A percentile compares a stretch with the other conserved stretches of the same genome.
Conservation (phyloP, 495 filamentous ascomycete genomes). For the Staphylotrichum longicolle region DNA sequence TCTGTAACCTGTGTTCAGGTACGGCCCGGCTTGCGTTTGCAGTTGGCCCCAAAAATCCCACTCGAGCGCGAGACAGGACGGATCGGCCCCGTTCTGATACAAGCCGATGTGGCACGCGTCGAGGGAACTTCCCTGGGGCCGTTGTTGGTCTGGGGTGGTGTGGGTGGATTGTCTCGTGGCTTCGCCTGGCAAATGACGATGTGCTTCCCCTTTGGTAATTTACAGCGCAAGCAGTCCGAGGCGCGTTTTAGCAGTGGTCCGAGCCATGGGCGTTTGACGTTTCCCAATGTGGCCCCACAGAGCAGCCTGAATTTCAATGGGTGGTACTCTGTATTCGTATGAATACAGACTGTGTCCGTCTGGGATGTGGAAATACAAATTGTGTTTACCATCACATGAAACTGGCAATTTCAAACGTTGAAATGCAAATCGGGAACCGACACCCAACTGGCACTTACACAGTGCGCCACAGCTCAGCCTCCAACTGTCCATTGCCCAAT, state of each 20-base stretch:
- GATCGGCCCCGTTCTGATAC: slow-evolving; percentile 6
- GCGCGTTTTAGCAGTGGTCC: background rate
- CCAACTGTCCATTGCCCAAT: background rate
- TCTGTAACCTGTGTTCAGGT: background rate
- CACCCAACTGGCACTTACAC: background rate
- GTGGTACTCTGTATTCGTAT: too few species aligned
- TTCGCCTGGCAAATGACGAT: slow-evolving; percentile 16
- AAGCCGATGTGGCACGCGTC: slow-evolving; percentile 10
- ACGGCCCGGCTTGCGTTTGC: background rate
- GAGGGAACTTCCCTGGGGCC: slow-evolving; percentile 11
- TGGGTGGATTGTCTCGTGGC: slow-evolving; percentile 5
- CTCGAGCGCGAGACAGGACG: slow-evolving; percentile 4
- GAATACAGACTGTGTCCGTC: too few species aligned
- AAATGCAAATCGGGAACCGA: too few species aligned
- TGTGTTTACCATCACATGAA: too few species aligned
- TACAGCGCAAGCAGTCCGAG: background rate
- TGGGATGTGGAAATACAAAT: too few species aligned
- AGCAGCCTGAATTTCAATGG: too few species aligned
- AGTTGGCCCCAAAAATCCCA: slow-evolving; percentile 9
- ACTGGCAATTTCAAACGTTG: too few species aligned
- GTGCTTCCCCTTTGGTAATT: background rate
- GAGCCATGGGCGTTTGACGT: background rate
- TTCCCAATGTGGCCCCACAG: too few species aligned
- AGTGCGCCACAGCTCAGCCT: background rate
- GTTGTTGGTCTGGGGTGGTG: slow-evolving; percentile 3